These are phyloP conservation scores for Geranium brycei DNA, from an alignment of 345 rosid species.

Conservation along the genomic window DNA sequence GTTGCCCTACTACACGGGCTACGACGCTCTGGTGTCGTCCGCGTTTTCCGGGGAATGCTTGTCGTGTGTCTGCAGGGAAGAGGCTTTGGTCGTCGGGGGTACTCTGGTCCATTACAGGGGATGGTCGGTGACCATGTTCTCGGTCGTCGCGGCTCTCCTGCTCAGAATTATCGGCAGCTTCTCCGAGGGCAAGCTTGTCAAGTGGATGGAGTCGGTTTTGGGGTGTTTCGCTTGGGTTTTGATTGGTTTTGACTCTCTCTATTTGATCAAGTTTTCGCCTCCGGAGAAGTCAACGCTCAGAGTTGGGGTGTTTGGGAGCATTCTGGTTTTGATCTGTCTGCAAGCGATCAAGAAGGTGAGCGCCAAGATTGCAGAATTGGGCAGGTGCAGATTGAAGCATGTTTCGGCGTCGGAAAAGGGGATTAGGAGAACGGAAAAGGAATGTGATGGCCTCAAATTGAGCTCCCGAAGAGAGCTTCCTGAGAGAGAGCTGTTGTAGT, in stretches of 20 bases:
- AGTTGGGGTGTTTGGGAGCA: constrained; percentile 29
- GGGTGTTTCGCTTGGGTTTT: constrained; percentile 38
- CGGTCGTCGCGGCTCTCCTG: constrained; percentile 38
- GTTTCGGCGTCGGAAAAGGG: too few relatives aligned
- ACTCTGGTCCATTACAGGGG: constrained; percentile 44
- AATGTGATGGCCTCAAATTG: too few relatives aligned
- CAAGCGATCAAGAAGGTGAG: constrained; percentile 23
- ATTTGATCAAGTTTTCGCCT: constrained; percentile 30
- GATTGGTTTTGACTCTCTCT: constrained; percentile 38
- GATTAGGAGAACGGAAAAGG: too few relatives aligned
- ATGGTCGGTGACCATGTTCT: constrained; percentile 48
- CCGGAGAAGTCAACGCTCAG: constrained; percentile 23
- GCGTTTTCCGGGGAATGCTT: constrained; percentile 54
- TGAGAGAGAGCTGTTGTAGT: too few relatives aligned
- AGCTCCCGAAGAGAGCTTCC: too few relatives aligned
- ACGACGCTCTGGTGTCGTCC: constrained; percentile 57
- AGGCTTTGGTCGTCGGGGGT: constrained; percentile 60
- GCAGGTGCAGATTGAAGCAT: too few relatives aligned
- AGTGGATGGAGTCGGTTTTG: constrained; percentile 11
- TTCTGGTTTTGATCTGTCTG: constrained; percentile 40
- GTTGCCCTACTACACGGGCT: constrained; percentile 75
- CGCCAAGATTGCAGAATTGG: neutral
- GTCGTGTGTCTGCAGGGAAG: constrained; percentile 58
- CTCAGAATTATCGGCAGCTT: constrained; percentile 34
- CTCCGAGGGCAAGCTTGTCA: constrained; percentile 11